Percentiles rank a stretch among this genome's conserved stretches.
Evolutionary conservation across 495 filamentous ascomycete species (phyloP).

Genomic region (Hypoxylon lienhwacheense): DNA sequence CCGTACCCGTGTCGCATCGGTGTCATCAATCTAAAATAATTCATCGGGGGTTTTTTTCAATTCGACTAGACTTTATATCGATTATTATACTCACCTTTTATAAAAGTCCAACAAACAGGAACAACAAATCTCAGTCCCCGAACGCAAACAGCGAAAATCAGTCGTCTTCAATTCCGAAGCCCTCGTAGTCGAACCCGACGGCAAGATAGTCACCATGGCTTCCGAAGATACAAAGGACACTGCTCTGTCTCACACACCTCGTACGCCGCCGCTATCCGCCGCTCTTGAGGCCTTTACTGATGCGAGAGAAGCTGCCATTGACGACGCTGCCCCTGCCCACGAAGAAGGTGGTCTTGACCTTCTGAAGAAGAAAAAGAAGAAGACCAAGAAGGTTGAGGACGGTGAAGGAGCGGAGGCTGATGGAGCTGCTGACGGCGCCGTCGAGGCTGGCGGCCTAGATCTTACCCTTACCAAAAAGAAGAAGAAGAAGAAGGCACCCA

Average conservation of each 20-base stretch:
- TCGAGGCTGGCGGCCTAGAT: constrained; percentile 63
- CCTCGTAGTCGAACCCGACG: constrained; percentile 82
- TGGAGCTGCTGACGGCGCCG: constrained; percentile 46
- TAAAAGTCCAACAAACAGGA: constrained; percentile 39
- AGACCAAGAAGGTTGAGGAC: constrained; percentile 66
- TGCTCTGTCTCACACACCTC: constrained; percentile 67
- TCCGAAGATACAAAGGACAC: constrained; percentile 69
- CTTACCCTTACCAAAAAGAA: constrained; percentile 89
- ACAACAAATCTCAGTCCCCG: constrained; percentile 37
- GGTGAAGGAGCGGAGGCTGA: constrained; percentile 61
- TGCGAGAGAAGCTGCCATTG: constrained; percentile 40
- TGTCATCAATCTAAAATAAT: too few relatives aligned
- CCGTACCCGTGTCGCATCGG: constrained; percentile 2
- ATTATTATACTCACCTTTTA: constrained; percentile 2
- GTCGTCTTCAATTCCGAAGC: constrained; percentile 86
- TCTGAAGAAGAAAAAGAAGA: constrained; percentile 78
- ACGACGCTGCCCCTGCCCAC: constrained; percentile 58
- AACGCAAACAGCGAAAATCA: constrained; percentile 75
- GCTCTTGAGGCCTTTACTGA: constrained; percentile 56
- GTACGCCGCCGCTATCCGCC: constrained; percentile 59
- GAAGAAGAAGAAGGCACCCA: constrained; percentile 89
- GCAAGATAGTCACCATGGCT: constrained; percentile 66
- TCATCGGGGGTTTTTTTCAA: background rate
- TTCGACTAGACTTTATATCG: too few relatives aligned
- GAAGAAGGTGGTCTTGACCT: constrained; percentile 52